Evolutionary conservation across 2,329 filamentous ascomycete species (phyloP).

Genomic region (Calycina herbarum): DNA sequence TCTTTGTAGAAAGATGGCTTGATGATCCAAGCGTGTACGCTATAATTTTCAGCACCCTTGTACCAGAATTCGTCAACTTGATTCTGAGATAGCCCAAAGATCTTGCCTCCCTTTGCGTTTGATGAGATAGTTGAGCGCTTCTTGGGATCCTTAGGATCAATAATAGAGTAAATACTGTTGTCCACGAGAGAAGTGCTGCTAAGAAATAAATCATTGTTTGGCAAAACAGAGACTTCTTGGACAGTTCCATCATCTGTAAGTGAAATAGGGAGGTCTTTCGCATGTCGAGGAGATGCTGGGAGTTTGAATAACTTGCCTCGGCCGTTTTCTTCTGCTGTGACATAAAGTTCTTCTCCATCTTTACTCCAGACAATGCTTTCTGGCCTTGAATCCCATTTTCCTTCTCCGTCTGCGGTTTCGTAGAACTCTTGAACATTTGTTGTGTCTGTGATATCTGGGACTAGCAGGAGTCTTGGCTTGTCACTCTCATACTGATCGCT

Average conservation of each 20-base stretch:
- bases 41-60: conserved; percentile 59
- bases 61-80: conserved; percentile 72
- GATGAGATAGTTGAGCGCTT: conserved; percentile 55
- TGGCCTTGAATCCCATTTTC: conserved; percentile 60
- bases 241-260: conserved; percentile 57
- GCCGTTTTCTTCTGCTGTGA: conserved; percentile 72
- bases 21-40: conserved; percentile 69
- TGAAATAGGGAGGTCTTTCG: conserved; percentile 48
- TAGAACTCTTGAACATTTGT: conserved; percentile 63
- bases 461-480: conserved; percentile 65
- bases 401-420: conserved; percentile 60
- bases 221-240: conserved; percentile 52
- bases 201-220: conserved; percentile 57
- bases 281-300: conserved; percentile 53
- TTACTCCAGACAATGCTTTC: conserved; percentile 57
- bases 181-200: conserved; percentile 70
- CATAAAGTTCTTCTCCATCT: conserved; percentile 63
- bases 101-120: conserved; percentile 62
- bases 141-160: conserved; percentile 43
- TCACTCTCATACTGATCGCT: conserved; percentile 78
- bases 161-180: conserved; percentile 66
- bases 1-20: conserved; percentile 65
- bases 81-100: conserved; percentile 62
- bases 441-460: conserved; percentile 60
- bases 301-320: conserved; percentile 62